A percentile compares a stretch with the other conserved stretches of the same genome.
These are phyloP conservation scores for Globisporangium middletonii DNA, from an alignment of 352 stramenopile species.

Conservation along the genomic window DNA sequence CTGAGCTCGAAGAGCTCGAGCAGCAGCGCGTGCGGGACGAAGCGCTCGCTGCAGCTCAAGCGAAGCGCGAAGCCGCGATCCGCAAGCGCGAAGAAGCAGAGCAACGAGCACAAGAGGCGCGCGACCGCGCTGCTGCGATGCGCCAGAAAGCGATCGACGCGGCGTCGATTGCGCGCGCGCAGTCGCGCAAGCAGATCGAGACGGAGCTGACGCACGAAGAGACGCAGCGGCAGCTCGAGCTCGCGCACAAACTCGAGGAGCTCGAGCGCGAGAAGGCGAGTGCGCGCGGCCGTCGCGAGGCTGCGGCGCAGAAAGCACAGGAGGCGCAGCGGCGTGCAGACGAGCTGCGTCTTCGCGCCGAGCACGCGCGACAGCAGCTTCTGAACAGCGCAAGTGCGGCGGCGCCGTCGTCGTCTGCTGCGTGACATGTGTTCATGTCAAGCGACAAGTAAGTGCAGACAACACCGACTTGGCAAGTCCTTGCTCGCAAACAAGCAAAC, in stretches of 20 bases:
- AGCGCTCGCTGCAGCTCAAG: constrained; percentile 39
- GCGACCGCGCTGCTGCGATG: constrained; percentile 57
- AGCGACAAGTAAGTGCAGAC: no score
- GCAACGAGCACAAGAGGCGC: constrained; percentile 44
- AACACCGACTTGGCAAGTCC: no score
- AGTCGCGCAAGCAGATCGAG: constrained; percentile 65
- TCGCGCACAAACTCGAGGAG: constrained; percentile 34
- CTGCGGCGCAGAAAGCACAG: constrained; percentile 39
- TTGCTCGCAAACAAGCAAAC: not conserved
- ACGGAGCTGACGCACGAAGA: constrained; percentile 57
- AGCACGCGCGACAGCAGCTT: constrained; percentile 40
- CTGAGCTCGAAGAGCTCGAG: constrained; percentile 35
- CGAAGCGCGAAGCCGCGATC: constrained; percentile 57
- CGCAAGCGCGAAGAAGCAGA: constrained; percentile 66
- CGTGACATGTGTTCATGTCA: not conserved
- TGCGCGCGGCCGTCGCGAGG: constrained; percentile 38
- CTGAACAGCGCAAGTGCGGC: not conserved
- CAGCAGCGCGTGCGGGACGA: constrained; percentile 35
- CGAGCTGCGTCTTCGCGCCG: constrained; percentile 41
- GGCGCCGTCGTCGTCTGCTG: not conserved
- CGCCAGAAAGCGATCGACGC: constrained; percentile 56
- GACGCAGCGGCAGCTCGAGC: constrained; percentile 31
- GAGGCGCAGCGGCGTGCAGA: constrained; percentile 52
- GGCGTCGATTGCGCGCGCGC: constrained; percentile 53
- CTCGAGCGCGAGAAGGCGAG: constrained; percentile 45